Evolutionary conservation across 805 yeast species (phyloP), one percentile per base, ranked within the genome.

Genomic region (Wickerhamomyces silvicola): DNA sequence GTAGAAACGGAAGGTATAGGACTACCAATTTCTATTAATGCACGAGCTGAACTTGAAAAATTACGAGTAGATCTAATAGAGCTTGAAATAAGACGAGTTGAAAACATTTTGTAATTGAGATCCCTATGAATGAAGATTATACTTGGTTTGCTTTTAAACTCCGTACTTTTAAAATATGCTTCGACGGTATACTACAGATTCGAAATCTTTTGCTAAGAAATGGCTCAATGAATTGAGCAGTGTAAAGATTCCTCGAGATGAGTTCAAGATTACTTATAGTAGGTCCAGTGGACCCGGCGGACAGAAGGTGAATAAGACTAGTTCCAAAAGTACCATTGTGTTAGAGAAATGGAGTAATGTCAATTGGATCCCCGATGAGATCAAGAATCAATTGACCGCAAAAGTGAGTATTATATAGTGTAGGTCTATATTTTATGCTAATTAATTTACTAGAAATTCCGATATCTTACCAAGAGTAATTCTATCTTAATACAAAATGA

Each of bases 211-310:
- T 11, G 68, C 72, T 7, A 57, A 60, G 38, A 30, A 41, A 21
- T 76, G 81, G 81, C 45, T 74, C 6, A 34, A 42, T 4, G 24
- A 31, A 1, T 55, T 66, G 34, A 40, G 46, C 1, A 45, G 49
- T 6, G 19, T 37, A 2, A 34, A 50, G 6, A 60, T 79, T 3
- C 84, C 83, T 1, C 50, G 59, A 10, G 41, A 52, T 12, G 43
- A 54, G 11, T 78, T 79, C 44, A 56, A 58, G 2, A 48, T 70
- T 2, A 41, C 64, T 4, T 79, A 57, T 47, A 62, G 75, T 32
- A 55, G 88, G 36, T 70, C 92, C 0, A 73, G 87, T 21, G 94
- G 94, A 0, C 85, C 94, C 0, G 94, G 95, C 2, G 95, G 95
- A 0, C 94, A 84, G 45, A 80, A 85, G 48, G 94, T 85, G 9